Evolutionary conservation across 176 grass and related monocot species (phyloP).

Genomic region (Musa itinerans): DNA sequence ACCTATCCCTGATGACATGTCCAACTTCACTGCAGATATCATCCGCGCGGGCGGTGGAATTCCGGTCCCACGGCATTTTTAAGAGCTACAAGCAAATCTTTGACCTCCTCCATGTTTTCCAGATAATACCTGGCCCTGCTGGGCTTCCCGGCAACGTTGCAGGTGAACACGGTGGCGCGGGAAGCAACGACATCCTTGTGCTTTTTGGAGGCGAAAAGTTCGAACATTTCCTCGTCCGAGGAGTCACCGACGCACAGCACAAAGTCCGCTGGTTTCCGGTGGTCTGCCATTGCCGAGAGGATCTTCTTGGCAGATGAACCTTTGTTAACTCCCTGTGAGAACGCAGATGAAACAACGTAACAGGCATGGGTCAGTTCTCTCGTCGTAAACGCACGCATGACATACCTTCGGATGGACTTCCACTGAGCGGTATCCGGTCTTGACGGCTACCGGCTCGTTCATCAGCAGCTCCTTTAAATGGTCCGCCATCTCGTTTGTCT

Average conservation of each 20-base stretch:
- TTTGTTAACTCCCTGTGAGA: neutral
- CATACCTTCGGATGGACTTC: neutral
- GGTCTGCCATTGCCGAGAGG: neutral
- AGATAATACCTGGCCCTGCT: too few species aligned
- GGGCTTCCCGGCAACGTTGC: too few species aligned
- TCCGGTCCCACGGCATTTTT: too few species aligned
- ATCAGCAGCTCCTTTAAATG: neutral
- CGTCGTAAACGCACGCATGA: neutral
- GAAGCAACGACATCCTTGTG: too few species aligned
- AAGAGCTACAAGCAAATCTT: too few species aligned
- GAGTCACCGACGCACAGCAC: neutral
- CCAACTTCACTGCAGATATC: too few species aligned
- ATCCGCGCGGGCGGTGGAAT: too few species aligned
- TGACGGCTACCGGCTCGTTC: neutral
- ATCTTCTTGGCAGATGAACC: neutral
- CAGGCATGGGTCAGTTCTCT: too few species aligned
- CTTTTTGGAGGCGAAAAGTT: neutral
- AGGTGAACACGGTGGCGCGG: too few species aligned
- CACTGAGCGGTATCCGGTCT: neutral
- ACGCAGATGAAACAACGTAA: neutral
- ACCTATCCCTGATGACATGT: too few species aligned
- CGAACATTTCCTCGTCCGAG: neutral
- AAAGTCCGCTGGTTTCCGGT: neutral
- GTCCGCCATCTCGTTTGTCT: neutral
- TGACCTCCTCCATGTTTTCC: too few species aligned